Conservation (phyloP, 768 basidiomycete genomes). For the Boletus eberwhitei region DNA sequence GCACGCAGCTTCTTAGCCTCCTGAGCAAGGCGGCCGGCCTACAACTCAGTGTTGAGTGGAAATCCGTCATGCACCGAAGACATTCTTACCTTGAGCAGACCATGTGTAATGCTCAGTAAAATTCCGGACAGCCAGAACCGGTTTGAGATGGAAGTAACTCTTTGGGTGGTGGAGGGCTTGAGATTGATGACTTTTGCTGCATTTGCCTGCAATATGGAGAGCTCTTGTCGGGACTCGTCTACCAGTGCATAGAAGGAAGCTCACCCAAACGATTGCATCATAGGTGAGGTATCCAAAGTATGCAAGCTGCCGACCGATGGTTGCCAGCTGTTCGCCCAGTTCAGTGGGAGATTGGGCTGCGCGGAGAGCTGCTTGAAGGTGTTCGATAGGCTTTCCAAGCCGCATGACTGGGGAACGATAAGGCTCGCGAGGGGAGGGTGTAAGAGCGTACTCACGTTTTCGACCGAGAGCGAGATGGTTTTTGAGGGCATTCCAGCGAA, state of each 20-base stretch:
- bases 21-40: slow-evolving; percentile 61
- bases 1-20: slow-evolving; percentile 54
- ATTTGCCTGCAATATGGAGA: slow-evolving; percentile 47
- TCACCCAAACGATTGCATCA: slow-evolving; percentile 85
- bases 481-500: slow-evolving; percentile 83
- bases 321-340: slow-evolving; percentile 68
- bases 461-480: slow-evolving; percentile 77
- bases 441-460: slow-evolving; percentile 54
- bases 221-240: background rate
- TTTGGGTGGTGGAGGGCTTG: slow-evolving; percentile 56
- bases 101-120: slow-evolving; percentile 69
- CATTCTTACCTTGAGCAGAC: slow-evolving; percentile 57
- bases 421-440: background rate
- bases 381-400: slow-evolving; percentile 90
- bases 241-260: slow-evolving; percentile 19
- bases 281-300: slow-evolving; percentile 87
- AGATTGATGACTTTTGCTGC: slow-evolving; percentile 61
- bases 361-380: slow-evolving; percentile 84
- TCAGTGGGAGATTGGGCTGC: slow-evolving; percentile 55
- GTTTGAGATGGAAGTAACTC: slow-evolving; percentile 63
- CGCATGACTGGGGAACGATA: slow-evolving; percentile 65
- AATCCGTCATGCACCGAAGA: background rate
- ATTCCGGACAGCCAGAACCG: slow-evolving; percentile 90
- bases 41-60: background rate
- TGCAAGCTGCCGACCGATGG: slow-evolving; percentile 77